These are phyloP conservation scores for Vitis cinerea DNA, from an alignment of 164 flowering plant species.

Conservation along the genomic window DNA sequence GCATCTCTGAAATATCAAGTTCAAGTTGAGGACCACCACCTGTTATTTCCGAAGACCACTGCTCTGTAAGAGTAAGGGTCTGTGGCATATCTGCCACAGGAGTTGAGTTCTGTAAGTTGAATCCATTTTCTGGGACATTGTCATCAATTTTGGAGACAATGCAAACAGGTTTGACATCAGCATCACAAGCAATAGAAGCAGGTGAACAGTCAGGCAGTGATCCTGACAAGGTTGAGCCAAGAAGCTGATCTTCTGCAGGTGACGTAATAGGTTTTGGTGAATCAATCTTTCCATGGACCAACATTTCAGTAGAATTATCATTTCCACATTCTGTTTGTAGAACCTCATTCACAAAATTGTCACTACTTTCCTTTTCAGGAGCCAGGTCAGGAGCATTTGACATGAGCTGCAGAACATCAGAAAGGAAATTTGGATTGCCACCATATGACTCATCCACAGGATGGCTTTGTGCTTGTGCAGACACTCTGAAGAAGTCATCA, in stretches of 20 bases:
- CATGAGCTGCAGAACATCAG: conserved; percentile 12
- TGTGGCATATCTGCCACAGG: conserved; percentile 16
- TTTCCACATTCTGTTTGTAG: conserved; percentile 18
- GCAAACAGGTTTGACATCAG: conserved; percentile 18
- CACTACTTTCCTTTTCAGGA: conserved; percentile 14
- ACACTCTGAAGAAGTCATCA: conserved; percentile 7
- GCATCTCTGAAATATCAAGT: conserved; percentile 18
- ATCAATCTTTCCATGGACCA: conserved; percentile 11
- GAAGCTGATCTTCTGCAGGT: conserved; percentile 16
- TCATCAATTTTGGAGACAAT: conserved; percentile 16
- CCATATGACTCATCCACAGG: conserved; percentile 19
- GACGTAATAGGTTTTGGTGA: conserved; percentile 16
- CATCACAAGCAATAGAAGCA: conserved; percentile 12
- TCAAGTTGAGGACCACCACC: conserved; percentile 26
- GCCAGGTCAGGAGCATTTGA: conserved; percentile 13
- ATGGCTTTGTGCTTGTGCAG: conserved; percentile 25
- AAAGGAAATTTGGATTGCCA: conserved; percentile 13
- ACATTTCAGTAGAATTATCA: conserved; percentile 15
- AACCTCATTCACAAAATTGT: conserved; percentile 13
- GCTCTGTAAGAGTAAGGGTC: conserved; percentile 14
- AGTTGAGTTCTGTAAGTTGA: conserved; percentile 8
- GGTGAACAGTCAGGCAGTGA: conserved; percentile 11
- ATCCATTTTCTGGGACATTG: conserved; percentile 13
- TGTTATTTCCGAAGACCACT: conserved; percentile 11
- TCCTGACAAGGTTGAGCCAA: conserved; percentile 20